These are phyloP conservation scores for Tetracladium marchalianum DNA, from an alignment of 495 filamentous ascomycete species.

Conservation along the genomic window DNA sequence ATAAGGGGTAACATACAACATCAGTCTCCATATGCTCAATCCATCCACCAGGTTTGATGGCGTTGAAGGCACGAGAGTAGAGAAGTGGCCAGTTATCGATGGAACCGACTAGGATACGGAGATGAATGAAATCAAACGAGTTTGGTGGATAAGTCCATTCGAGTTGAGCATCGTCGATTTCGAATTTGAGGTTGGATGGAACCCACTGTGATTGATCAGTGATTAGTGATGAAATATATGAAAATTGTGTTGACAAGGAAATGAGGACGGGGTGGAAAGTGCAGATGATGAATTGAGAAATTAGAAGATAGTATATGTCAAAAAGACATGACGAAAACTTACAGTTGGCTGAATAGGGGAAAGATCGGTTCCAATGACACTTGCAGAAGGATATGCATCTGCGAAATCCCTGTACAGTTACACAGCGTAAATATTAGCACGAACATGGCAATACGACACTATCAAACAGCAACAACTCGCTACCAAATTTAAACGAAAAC, in stretches of 20 bases:
- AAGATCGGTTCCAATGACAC: constrained; percentile 43
- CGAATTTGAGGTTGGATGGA: constrained; percentile 34
- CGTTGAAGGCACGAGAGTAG: constrained; percentile 14
- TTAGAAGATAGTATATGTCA: too few species aligned
- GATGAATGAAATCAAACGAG: constrained; percentile 29
- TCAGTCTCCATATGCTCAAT: constrained; percentile 17
- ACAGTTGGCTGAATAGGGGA: constrained; percentile 31
- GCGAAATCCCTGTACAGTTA: constrained; percentile 30
- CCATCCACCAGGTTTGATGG: constrained; percentile 28
- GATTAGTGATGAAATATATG: constrained; percentile 26
- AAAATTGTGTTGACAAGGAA: too few species aligned
- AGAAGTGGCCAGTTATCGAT: constrained; percentile 14
- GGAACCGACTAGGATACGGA: constrained; percentile 22
- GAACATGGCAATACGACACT: too few species aligned
- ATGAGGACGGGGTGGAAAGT: too few species aligned
- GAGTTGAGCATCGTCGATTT: constrained; percentile 37
- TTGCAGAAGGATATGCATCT: constrained; percentile 38
- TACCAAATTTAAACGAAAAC: neutral
- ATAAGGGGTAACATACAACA: constrained; percentile 1
- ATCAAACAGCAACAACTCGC: too few species aligned
- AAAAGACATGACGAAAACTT: too few species aligned
- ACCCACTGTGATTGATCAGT: constrained; percentile 35
- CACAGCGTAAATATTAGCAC: too few species aligned
- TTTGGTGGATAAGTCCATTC: constrained; percentile 24
- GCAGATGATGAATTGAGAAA: too few species aligned